Evolutionary conservation across 768 basidiomycete genomes (phyloP), one percentile per base, ranked within the genome.

Genomic region (Boletus subparvulus): DNA sequence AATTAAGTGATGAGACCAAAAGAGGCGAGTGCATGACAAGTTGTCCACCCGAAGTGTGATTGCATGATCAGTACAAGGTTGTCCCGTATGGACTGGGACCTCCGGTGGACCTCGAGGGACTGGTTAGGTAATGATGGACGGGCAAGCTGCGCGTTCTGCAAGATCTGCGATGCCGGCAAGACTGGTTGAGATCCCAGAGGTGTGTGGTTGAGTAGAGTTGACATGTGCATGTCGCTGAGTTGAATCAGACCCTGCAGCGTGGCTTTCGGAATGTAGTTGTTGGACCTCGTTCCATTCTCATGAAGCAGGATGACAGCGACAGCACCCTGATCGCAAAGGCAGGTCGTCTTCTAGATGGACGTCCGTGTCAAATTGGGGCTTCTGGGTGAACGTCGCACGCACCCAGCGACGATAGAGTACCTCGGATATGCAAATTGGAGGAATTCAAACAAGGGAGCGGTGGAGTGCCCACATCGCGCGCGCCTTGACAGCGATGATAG

Each of bases 1-100:
- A 70, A 70, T 69, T 59, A 69, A 69, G 62, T 62, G 63, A 69
- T 69, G 67, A 63, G 37, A 61, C 62, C 57, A 62, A 69, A 69
- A 69, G 58, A 60, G 66, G 63, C 6, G 61, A 61, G 50, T 58
- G 59, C 44, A 49, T 52, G 66, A 68, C 60, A 56, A 48, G 53
- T 48, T 55, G 60, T n/a, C 55, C 62, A 65, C 63, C 65, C 57
- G 61, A 65, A 68, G 56, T 61, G 67, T 69, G 68, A 65, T 32
- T 50, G 47, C 45, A 69, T n/a, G 62, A 54, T 50, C 58, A 46
- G 56, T 54, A 66, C 59, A 42, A 59, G 63, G 55, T 21, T 48
- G 65, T 61, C 67, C 59, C 56, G 52, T 50, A 54, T 53, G 62
- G 58, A 63, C 64, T 46, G n/a, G 59, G 63, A 63, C 56, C 45